Evolutionary conservation across 768 basidiomycete genomes (phyloP), one percentile per base, ranked within the genome.

Genomic region (Suillus sp.): DNA sequence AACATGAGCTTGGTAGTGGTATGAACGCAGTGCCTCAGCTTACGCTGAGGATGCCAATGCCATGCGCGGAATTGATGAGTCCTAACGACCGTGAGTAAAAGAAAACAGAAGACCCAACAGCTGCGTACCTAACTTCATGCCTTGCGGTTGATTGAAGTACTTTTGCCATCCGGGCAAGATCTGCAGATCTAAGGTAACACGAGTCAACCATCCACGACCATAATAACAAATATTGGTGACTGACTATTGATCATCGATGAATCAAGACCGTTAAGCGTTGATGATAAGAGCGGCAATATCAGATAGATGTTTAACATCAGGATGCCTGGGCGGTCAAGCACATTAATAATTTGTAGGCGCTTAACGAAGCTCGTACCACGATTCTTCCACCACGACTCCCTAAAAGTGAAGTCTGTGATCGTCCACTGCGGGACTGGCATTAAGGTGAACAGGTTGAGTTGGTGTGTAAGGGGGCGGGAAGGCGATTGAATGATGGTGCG

Each of bases 261-360:
- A 70, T 90, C 87, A 56, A 88, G 80, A 25, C 90, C 89, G 74
- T 90, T 90, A 54, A 84, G 83, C 13, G 83, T 77, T 16, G 87
- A 84, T 16, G 89, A 88, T 62, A 90, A 73, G n/a, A 91, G 78
- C 1, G 89, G 86, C 18, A 90, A 76, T 14, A 86, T 61, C 35
- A 90, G 77, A 67, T 81, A 85, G 8, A 89, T 62, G 70, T 89
- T 89, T 43, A 89, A 74, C 56, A 81, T 63, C 37, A 88, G 75
- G 51, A 89, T 83, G 38, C 87, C 88, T 88, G 57, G 22, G 45
- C 16, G 6, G n/a, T 42, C 34, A 25, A 37, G 27, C 25, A 27
- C 37, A 30, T 57, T 57, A 40, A 40, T 13, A 20, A 11, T 57
- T 38, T 27, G 22, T 25, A 30, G 40, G 14, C 27, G 20, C 32